phyloP scores from a whole-genome alignment of 1,284 basidiomycete genomes.

The Irpex lacteus region DNA sequence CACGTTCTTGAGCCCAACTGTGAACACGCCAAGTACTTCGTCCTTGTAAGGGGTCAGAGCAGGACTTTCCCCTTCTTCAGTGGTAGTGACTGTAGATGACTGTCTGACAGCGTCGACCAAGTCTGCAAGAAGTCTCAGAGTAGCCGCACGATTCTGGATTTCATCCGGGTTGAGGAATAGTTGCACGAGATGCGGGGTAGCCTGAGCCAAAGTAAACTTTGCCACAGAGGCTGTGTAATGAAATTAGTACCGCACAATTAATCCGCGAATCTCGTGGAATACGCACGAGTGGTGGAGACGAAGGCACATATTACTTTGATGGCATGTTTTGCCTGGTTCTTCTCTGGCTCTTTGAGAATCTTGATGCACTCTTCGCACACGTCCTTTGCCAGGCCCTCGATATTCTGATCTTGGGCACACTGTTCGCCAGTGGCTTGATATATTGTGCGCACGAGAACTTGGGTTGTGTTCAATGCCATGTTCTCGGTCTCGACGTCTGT shows the following conservation, averaged over 20 bases:
- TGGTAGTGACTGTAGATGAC: constrained; percentile 25
- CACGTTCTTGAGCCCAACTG: constrained; percentile 56
- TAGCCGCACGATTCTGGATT: constrained; percentile 67
- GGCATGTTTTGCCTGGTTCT: constrained; percentile 83
- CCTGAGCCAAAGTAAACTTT: constrained; percentile 62
- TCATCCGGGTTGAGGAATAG: constrained; percentile 81
- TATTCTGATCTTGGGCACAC: constrained; percentile 35
- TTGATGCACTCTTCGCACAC: constrained; percentile 80
- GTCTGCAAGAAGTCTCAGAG: constrained; percentile 60
- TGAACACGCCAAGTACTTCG: constrained; percentile 66
- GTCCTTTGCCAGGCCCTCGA: constrained; percentile 64
- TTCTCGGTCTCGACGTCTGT: constrained; percentile 73
- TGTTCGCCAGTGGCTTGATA: constrained; percentile 44
- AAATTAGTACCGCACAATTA: constrained; percentile 7
- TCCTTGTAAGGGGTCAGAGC: constrained; percentile 63
- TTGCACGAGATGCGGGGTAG: constrained; percentile 70
- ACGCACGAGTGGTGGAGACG: constrained; percentile 73
- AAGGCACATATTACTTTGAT: constrained; percentile 79
- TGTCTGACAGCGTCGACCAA: constrained; percentile 54
- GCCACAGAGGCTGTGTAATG: constrained; percentile 61
- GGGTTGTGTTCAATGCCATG: constrained; percentile 68
- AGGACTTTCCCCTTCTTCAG: constrained; percentile 17
- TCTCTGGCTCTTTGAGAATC: constrained; percentile 85
- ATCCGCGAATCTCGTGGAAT: not conserved
- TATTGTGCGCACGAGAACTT: constrained; percentile 71